Evolutionary conservation across 345 rosid genomes (phyloP).

Genomic region (Balakata baccata): DNA sequence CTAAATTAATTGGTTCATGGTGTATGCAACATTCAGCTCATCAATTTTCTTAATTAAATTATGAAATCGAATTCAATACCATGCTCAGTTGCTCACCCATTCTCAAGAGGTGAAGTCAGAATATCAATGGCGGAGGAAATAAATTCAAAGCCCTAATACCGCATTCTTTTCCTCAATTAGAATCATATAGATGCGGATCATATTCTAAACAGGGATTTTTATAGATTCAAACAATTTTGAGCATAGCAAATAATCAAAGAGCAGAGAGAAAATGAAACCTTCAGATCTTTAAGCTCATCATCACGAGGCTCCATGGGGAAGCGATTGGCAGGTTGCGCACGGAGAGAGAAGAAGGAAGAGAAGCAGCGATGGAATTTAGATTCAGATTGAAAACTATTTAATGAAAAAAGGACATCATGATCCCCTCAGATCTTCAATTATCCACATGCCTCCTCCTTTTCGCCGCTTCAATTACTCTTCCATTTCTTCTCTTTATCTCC

Average conservation of each 20-base stretch:
- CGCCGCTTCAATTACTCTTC: constrained; percentile 9
- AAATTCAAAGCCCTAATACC: background rate
- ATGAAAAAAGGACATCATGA: background rate
- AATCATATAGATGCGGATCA: background rate
- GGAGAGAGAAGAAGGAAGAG: background rate
- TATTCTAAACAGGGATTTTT: no score
- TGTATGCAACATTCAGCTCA: no score
- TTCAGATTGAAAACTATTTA: constrained; percentile 17
- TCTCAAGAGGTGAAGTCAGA: no score
- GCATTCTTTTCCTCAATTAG: background rate
- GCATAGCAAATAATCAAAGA: background rate
- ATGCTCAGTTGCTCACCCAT: no score
- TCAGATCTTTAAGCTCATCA: constrained; percentile 7
- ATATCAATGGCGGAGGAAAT: background rate
- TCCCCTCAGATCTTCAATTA: constrained; percentile 3
- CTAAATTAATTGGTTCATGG: no score
- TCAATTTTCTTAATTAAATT: no score
- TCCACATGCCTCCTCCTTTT: constrained; percentile 1
- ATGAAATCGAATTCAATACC: no score
- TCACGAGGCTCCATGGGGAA: constrained; percentile 1
- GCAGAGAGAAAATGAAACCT: background rate
- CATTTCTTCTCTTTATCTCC: background rate
- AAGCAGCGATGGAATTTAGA: constrained; percentile 5
- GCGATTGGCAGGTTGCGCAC: background rate
- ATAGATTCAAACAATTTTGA: background rate